phyloP scores from a whole-genome alignment of 306 rosid genomes.

The Hylodesmum podocarpum region DNA sequence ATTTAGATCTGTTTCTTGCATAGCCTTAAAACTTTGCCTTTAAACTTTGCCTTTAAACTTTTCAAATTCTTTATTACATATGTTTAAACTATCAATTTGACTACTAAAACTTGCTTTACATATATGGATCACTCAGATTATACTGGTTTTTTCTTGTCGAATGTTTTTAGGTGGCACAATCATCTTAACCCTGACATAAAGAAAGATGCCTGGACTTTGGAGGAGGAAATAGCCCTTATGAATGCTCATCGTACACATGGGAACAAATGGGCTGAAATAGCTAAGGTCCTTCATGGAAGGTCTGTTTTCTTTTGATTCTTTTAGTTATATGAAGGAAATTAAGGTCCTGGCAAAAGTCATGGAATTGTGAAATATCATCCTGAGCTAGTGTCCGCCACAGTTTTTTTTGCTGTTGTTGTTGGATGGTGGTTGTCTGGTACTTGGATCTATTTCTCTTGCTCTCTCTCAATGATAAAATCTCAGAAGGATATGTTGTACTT shows the following conservation, averaged over 20 bases:
- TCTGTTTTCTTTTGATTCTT: slow-evolving; percentile 38
- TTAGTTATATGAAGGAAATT: slow-evolving; percentile 11
- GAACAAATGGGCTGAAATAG: slow-evolving; percentile 99
- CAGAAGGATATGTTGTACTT: slow-evolving; percentile 2
- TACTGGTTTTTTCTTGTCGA: slow-evolving; percentile 5
- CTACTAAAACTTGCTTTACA: slow-evolving; percentile 13
- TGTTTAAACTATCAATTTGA: not conserved
- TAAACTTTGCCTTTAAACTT: slow-evolving; percentile 5
- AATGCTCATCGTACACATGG: slow-evolving; percentile 80
- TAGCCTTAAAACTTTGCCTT: slow-evolving; percentile 14
- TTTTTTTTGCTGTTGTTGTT: not conserved
- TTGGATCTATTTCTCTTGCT: slow-evolving; percentile 11
- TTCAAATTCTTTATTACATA: not conserved
- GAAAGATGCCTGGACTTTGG: slow-evolving; percentile 92
- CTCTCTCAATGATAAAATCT: not conserved
- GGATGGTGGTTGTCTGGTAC: not conserved
- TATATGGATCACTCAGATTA: not conserved
- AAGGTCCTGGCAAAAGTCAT: slow-evolving; percentile 21
- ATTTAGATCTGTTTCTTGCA: not conserved
- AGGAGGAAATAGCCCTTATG: slow-evolving; percentile 89
- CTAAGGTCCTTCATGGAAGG: slow-evolving; percentile 95
- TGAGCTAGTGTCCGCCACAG: not conserved
- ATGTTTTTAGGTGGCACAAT: slow-evolving; percentile 91
- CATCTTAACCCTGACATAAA: slow-evolving; percentile 95
- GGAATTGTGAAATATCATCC: slow-evolving; percentile 15